Percentiles rank a stretch among this genome's conserved stretches.
These are phyloP conservation scores for Chloris gayana DNA, from an alignment of 176 grass and related monocot species.

Conservation along the genomic window DNA sequence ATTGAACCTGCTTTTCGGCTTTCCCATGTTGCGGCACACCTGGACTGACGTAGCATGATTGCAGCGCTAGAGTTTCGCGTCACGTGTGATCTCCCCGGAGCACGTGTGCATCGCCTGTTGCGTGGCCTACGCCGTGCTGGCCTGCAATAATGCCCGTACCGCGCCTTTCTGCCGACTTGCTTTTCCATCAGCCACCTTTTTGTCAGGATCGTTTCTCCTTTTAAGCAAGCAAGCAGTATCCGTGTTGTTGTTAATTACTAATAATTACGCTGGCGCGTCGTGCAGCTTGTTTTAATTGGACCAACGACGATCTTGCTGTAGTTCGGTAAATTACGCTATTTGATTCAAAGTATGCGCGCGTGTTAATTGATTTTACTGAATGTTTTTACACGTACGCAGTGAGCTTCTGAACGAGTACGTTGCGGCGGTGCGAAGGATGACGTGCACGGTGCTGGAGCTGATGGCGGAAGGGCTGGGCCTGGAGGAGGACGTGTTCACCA, in stretches of 20 bases:
- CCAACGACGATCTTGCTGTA: too few species aligned
- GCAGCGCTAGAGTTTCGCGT: background rate
- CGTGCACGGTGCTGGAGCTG: constrained; percentile 60
- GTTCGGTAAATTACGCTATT: too few species aligned
- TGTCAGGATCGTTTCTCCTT: background rate
- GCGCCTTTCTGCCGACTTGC: constrained; percentile 15
- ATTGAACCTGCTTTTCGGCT: background rate
- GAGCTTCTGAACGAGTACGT: constrained; percentile 64
- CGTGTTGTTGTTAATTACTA: background rate
- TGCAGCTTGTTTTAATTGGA: too few species aligned
- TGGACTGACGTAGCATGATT: background rate
- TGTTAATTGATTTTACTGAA: too few species aligned
- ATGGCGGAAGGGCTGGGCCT: constrained; percentile 66
- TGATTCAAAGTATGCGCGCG: too few species aligned
- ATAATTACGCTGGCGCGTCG: too few species aligned
- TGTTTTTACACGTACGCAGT: constrained; percentile 17
- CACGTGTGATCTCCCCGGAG: constrained; percentile 7
- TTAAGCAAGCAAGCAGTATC: background rate
- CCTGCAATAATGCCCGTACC: background rate
- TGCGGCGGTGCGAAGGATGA: constrained; percentile 47
- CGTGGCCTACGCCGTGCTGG: constrained; percentile 27
- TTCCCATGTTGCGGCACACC: background rate
- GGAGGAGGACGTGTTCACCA: constrained; percentile 23
- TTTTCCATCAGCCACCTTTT: background rate
- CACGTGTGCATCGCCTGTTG: constrained; percentile 15